phyloP scores from a whole-genome alignment of 176 grass and related monocot species.

The Juncus inflexus region DNA sequence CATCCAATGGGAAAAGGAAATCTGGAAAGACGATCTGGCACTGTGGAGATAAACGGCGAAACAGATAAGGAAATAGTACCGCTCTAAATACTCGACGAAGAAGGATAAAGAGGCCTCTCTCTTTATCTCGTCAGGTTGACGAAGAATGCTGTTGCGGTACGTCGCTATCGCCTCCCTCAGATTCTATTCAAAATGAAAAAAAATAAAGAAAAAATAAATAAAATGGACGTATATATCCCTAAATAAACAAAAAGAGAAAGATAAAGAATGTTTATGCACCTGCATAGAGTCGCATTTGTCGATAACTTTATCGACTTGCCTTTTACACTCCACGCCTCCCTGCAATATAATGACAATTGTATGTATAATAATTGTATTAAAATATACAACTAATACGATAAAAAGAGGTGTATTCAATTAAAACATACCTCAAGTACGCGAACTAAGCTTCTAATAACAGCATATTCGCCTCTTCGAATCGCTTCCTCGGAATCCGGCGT shows the following conservation, averaged over 20 bases:
- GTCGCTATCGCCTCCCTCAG: conserved; percentile 91
- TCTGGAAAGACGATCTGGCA: conserved; percentile 46
- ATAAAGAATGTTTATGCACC: conserved; percentile 44
- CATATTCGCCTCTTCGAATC: conserved; percentile 80
- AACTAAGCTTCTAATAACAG: conserved; percentile 93
- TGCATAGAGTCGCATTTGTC: conserved; percentile 98
- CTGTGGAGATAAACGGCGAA: conserved; percentile 93
- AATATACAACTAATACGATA: conserved; percentile 15
- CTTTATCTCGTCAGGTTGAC: conserved; percentile 98
- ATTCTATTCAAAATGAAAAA: conserved; percentile 58
- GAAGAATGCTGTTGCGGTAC: conserved; percentile 91
- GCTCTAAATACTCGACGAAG: conserved; percentile 98
- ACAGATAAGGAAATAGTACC: conserved; percentile 99
- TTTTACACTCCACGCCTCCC: conserved; percentile 95
- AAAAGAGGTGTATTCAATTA: conserved; percentile 23
- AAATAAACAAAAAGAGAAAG: background rate
- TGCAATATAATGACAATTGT: conserved; percentile 25
- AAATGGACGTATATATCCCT: background rate
- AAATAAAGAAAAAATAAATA: conserved; percentile 27
- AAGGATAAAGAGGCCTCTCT: conserved; percentile 93
- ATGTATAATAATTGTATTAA: background rate
- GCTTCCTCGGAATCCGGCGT: conserved; percentile 88
- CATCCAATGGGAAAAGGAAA: conserved; percentile 98
- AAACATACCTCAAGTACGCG: conserved; percentile 83
- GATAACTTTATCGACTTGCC: conserved; percentile 98